A percentile compares a stretch with the other conserved stretches of the same genome.
phyloP scores from a whole-genome alignment of 2,329 filamentous ascomycete species.

The Bipolaris gigantea region DNA sequence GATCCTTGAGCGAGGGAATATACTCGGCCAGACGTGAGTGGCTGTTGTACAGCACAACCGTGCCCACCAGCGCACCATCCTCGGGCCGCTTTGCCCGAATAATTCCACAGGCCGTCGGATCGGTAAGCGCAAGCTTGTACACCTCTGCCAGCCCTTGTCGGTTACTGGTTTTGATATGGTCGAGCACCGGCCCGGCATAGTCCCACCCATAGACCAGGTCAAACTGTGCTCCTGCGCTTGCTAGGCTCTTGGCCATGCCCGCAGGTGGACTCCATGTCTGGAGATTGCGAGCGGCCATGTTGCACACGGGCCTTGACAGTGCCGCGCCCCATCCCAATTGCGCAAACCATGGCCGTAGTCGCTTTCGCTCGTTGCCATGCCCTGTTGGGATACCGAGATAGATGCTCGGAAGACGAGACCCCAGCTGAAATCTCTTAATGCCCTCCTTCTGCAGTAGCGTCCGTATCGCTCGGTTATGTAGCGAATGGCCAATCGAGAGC shows the following conservation, averaged over 20 bases:
- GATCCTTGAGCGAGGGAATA: slow-evolving; percentile 67
- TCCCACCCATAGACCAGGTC: slow-evolving; percentile 81
- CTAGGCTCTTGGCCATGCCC: slow-evolving; percentile 72
- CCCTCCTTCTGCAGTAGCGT: slow-evolving; percentile 71
- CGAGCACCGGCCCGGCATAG: slow-evolving; percentile 71
- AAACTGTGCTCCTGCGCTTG: slow-evolving; percentile 74
- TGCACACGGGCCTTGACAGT: slow-evolving; percentile 64
- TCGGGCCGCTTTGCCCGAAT: slow-evolving; percentile 75
- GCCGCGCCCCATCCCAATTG: slow-evolving; percentile 83
- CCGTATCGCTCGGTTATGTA: slow-evolving; percentile 82
- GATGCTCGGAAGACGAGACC: slow-evolving; percentile 77
- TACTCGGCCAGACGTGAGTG: slow-evolving; percentile 69
- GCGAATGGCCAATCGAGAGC: slow-evolving; percentile 84
- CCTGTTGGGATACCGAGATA: slow-evolving; percentile 81
- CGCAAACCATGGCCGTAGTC: slow-evolving; percentile 79
- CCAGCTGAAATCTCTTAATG: slow-evolving; percentile 79
- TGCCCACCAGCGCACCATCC: slow-evolving; percentile 71
- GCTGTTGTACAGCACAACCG: slow-evolving; percentile 75
- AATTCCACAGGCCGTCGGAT: slow-evolving; percentile 73
- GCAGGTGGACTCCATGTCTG: slow-evolving; percentile 73
- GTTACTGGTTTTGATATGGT: slow-evolving; percentile 72
- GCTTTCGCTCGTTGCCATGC: slow-evolving; percentile 62
- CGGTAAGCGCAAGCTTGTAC: slow-evolving; percentile 73
- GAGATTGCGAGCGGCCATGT: slow-evolving; percentile 75
- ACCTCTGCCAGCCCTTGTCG: slow-evolving; percentile 78